Evolutionary conservation across 495 filamentous ascomycete genomes (phyloP).

Genomic region (Umbilicaria muhlenbergii): DNA sequence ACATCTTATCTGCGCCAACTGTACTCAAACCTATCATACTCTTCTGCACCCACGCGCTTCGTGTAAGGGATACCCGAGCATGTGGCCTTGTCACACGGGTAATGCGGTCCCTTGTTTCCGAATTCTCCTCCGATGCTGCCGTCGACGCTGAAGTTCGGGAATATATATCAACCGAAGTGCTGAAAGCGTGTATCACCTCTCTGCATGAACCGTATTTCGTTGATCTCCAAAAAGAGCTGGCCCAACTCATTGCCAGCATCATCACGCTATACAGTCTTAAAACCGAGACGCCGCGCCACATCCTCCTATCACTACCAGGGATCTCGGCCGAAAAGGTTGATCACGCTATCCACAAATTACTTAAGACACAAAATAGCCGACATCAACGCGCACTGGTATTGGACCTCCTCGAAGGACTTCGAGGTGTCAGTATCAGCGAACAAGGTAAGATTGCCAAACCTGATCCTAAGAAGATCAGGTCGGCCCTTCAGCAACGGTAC

Average conservation of each 20-base stretch:
- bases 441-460: slow-evolving; percentile 61
- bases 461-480: slow-evolving; percentile 35
- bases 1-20: slow-evolving; percentile 61
- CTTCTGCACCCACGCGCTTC: slow-evolving; percentile 80
- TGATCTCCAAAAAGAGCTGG: slow-evolving; percentile 87
- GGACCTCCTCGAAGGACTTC: slow-evolving; percentile 70
- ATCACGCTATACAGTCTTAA: slow-evolving; percentile 52
- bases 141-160: slow-evolving; percentile 64
- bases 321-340: slow-evolving; percentile 46
- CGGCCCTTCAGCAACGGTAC: slow-evolving; percentile 39
- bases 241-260: slow-evolving; percentile 72
- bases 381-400: slow-evolving; percentile 71
- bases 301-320: slow-evolving; percentile 42
- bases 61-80: slow-evolving; percentile 80
- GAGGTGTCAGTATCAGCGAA: slow-evolving; percentile 83
- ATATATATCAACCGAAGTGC: slow-evolving; percentile 73
- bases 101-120: slow-evolving; percentile 65
- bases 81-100: slow-evolving; percentile 73
- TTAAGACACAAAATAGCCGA: slow-evolving; percentile 36
- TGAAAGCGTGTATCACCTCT: slow-evolving; percentile 70
- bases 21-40: slow-evolving; percentile 79
- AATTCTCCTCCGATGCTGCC: slow-evolving; percentile 44
- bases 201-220: slow-evolving; percentile 93
- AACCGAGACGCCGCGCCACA: slow-evolving; percentile 35
- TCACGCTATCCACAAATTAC: slow-evolving; percentile 39